Conservation (phyloP, 768 basidiomycete genomes). For the Amanita pallidorosea region DNA sequence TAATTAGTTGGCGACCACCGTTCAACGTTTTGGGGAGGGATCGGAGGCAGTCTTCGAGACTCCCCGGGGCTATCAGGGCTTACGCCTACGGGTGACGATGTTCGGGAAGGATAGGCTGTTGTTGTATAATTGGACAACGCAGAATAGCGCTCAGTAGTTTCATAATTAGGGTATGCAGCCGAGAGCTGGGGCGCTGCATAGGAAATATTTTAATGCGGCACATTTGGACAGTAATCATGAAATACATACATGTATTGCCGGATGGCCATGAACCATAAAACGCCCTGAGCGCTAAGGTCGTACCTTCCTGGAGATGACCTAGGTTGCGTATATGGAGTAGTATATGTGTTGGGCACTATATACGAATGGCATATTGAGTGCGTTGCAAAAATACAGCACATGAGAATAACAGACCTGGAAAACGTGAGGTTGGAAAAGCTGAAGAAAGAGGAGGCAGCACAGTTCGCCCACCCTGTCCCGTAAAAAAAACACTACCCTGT, state of each 20-base stretch:
- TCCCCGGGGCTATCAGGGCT: slow-evolving; percentile 38
- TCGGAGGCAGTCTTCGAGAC: slow-evolving; percentile 50
- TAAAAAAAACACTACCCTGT: slow-evolving; percentile 56
- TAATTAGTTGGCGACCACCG: slow-evolving; percentile 34
- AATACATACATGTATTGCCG: slow-evolving; percentile 22
- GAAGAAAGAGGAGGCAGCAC: slow-evolving; percentile 79
- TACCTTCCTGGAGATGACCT: slow-evolving; percentile 52
- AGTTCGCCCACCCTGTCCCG: slow-evolving; percentile 82
- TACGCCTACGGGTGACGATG: slow-evolving; percentile 35
- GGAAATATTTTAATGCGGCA: slow-evolving; percentile 25
- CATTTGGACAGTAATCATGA: slow-evolving; percentile 15
- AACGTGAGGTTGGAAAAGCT: slow-evolving; percentile 81
- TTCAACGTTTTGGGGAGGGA: slow-evolving; percentile 38
- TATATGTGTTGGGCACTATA: slow-evolving; percentile 50
- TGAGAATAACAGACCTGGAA: slow-evolving; percentile 74
- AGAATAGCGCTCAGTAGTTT: slow-evolving; percentile 48
- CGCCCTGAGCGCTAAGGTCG: slow-evolving; percentile 42
- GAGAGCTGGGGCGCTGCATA: slow-evolving; percentile 34
- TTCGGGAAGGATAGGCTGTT: slow-evolving; percentile 34
- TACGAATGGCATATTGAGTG: slow-evolving; percentile 47
- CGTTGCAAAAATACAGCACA: slow-evolving; percentile 38
- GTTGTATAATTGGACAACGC: slow-evolving; percentile 28
- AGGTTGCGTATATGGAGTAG: slow-evolving; percentile 52
- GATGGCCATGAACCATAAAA: slow-evolving; percentile 36
- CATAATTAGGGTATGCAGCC: slow-evolving; percentile 38